Evolutionary conservation across 441 rosid species (phyloP), one percentile per base, ranked within the genome.

Genomic region (Populus hybrid): DNA sequence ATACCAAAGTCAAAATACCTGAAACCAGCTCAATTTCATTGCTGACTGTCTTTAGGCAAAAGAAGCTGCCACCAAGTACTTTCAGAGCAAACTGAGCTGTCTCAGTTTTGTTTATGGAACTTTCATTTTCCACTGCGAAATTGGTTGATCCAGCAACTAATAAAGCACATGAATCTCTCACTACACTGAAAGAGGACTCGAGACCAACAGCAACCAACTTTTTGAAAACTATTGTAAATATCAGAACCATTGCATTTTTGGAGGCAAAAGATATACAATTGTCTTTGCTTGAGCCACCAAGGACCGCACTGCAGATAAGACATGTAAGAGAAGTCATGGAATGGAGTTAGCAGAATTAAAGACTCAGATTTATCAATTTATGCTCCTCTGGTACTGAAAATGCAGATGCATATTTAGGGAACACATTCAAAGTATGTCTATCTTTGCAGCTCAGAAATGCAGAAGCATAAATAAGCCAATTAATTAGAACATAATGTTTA

Each of bases 281-380:
- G 72, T 82, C 90, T 76, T 85, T 86, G 21, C 84, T 75, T 78
- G 90, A 84, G 80, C 97, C 97, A 83, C 98, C 97, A 75, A 96
- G 86, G 84, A 87, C 87, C 82, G 92, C 89, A 79, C 99, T 94
- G 97, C 88, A 89, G 74, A 78, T 63, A 82, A 81, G 74, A 81
- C 70, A 81, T 72, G 35, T 30, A 82, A 35, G 12, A 34, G 32
- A 30, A 30, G 32, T 30, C 32, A 30, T 30, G 32, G 32, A 30
- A 30, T 30, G 32, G 32, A 30, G 32, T 30, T 30, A 30, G 32
- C 32, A 30, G 32, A 30, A 30, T 30, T 30, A 30, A 30, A 30
- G 32, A 30, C 46, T 65, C 21, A 20, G 21, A 54, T 54, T 54
- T 54, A 5, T 5, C 63, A 54, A 54, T 20, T 54, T 54, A 54